Evolutionary conservation across 2,329 filamentous ascomycete species (phyloP), one percentile per base, ranked within the genome.

Genomic region (Ophiostoma himal-ulmi): DNA sequence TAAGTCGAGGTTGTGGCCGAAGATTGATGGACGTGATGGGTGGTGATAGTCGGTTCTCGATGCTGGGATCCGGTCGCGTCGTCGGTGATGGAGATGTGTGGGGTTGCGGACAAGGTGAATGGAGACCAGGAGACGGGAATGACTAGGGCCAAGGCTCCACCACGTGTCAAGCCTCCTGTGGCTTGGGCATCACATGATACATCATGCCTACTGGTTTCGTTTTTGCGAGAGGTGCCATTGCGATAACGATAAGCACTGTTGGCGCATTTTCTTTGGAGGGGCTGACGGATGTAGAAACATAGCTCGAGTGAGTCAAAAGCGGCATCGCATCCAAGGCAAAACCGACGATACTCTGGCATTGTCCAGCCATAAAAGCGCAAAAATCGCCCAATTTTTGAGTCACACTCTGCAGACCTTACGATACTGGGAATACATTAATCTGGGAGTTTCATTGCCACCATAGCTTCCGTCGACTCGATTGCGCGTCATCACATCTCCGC

Each of bases 1-100:
- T n/a, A 39, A 22, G 62, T 39, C 34, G 62, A 22, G 3, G 36
- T 20, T 22, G 37, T 48, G 52, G 54, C 37, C 22, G 69, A 22
- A 14, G 10, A 48, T 22, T 30, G 69, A 52, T 52, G 37, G 66
- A 70, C 54, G 64, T 57, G 65, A 65, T 71, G 70, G 36, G 64
- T 67, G 70, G 34, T 66, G 68, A 71, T 71, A 39, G n/a, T 65
- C 34, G 60, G 11, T 22, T 39, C 36, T 69, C 62, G 70, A 71
- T 68, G 70, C 64, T 57, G 68, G 57, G 62, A 68, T 70, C 65
- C 69, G 70, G 70, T 69, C 70, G 70, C 70, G 70, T 70, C 68
- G 68, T 71, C 68, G 26, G 48, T 44, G 39, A 65, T 64, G 70
- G 67, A 69, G 69, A 69, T 60, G 70, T 71, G 70, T 71, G 70